A percentile compares a stretch with the other conserved stretches of the same genome.
Conservation (phyloP, 2,329 filamentous ascomycete genomes). For the Cercospora janseana region DNA sequence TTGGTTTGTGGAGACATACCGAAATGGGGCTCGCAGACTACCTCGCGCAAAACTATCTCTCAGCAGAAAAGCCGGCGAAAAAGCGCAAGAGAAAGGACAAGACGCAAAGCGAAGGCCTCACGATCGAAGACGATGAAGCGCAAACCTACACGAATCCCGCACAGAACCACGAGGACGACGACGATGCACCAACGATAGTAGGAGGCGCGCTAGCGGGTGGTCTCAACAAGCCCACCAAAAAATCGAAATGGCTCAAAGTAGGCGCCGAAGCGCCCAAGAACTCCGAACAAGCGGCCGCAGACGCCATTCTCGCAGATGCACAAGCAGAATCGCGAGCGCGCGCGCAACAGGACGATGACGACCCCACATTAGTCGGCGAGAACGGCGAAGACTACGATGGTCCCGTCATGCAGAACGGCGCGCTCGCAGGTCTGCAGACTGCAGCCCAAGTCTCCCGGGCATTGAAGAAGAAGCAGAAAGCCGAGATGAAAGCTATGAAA, state of each 20-base stretch:
- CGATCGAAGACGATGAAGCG: conserved; percentile 55
- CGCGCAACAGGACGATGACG: conserved; percentile 43
- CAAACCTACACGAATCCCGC: conserved; percentile 50
- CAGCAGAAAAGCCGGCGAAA: conserved; percentile 58
- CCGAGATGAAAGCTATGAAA: conserved; percentile 55
- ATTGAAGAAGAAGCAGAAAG: conserved; percentile 61
- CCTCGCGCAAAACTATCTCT: conserved; percentile 87
- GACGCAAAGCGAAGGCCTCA: conserved; percentile 42
- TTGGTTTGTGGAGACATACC: neutral
- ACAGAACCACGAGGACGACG: conserved; percentile 54
- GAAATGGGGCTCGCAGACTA: conserved; percentile 73
- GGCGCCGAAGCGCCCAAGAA: conserved; percentile 52
- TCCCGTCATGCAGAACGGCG: conserved; percentile 81
- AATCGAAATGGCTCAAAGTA: conserved; percentile 78
- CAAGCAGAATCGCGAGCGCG: conserved; percentile 34
- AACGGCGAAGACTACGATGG: conserved; percentile 50
- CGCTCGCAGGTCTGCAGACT: conserved; percentile 80
- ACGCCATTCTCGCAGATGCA: conserved; percentile 40
- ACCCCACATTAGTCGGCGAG: conserved; percentile 50
- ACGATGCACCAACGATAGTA: conserved; percentile 51
- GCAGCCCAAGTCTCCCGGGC: conserved; percentile 66
- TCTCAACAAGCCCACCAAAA: conserved; percentile 57
- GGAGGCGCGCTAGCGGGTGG: conserved; percentile 57
- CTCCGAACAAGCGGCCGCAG: conserved; percentile 62
- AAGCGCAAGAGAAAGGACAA: conserved; percentile 53